Evolutionary conservation across 2,329 filamentous ascomycete genomes (phyloP).

Genomic region (Amauroascus verrucosus): DNA sequence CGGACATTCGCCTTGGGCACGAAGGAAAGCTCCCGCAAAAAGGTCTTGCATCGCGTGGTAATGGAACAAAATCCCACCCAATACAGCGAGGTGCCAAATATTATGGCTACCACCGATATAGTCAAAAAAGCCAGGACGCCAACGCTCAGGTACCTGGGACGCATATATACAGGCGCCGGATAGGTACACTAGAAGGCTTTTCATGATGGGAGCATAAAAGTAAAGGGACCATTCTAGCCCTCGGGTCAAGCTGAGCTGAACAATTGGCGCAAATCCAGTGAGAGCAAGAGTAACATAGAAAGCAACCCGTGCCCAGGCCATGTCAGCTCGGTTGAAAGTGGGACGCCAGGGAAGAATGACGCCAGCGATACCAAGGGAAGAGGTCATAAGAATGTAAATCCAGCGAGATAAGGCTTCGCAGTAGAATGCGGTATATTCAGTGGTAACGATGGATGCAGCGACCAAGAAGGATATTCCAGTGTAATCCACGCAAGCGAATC

Average conservation of each 20-base stretch:
- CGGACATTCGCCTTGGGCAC: conserved; percentile 45
- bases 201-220: conserved; percentile 80
- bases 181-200: conserved; percentile 79
- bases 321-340: conserved; percentile 81
- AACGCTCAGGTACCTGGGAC: conserved; percentile 83
- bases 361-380: conserved; percentile 69
- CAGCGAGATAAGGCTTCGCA: conserved; percentile 83
- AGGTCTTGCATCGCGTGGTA: conserved; percentile 94
- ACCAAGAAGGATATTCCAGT: conserved; percentile 93
- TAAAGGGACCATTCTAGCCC: conserved; percentile 71
- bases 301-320: conserved; percentile 82
- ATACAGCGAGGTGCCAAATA: conserved; percentile 89
- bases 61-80: conserved; percentile 94
- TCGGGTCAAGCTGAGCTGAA: conserved; percentile 70
- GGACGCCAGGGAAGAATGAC: conserved; percentile 95
- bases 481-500: conserved; percentile 96
- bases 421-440: conserved; percentile 97
- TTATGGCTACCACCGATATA: conserved; percentile 95
- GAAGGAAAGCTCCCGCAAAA: conserved; percentile 65
- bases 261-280: conserved; percentile 79
- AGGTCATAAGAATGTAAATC: conserved; percentile 74
- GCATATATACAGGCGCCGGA: conserved; percentile 78
- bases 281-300: conserved; percentile 83
- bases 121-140: conserved; percentile 86
- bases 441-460: conserved; percentile 89